A percentile compares a stretch with the other conserved stretches of the same genome.
Evolutionary conservation across 257 asterid genomes (phyloP).

Genomic region (Nicotiana otophora): DNA sequence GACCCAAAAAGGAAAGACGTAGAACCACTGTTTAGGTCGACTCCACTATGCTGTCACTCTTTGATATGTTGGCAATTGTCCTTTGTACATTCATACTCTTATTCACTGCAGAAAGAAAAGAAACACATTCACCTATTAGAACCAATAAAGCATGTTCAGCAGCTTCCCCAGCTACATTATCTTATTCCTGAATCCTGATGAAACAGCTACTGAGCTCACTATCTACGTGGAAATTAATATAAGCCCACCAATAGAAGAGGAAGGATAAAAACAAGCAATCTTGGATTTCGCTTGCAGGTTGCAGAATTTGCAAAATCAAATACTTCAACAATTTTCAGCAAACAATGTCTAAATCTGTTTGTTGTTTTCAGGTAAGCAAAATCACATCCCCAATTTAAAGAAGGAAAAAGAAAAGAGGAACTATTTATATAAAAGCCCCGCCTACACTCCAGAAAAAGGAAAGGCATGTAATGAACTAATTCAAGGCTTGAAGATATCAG

Average conservation of each 20-base stretch:
- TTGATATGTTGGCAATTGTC: background rate
- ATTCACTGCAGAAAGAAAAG: background rate
- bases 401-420: background rate
- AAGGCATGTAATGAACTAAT: background rate
- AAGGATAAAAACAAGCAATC: background rate
- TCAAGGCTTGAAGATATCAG: background rate
- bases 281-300: background rate
- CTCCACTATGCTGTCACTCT: background rate
- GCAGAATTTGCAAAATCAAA: background rate
- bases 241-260: background rate
- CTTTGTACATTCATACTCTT: background rate
- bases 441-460: background rate
- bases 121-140: background rate
- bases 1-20: background rate
- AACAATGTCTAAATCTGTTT: background rate
- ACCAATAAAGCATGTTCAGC: background rate
- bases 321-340: background rate
- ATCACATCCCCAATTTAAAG: background rate
- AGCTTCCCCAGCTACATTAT: background rate
- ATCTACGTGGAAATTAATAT: background rate
- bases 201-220: background rate
- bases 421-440: background rate
- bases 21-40: background rate
- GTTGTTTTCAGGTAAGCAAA: background rate
- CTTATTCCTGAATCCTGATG: background rate